Evolutionary conservation across 129 eudicot species (phyloP).

Genomic region (carrot (Daucus carota)): DNA sequence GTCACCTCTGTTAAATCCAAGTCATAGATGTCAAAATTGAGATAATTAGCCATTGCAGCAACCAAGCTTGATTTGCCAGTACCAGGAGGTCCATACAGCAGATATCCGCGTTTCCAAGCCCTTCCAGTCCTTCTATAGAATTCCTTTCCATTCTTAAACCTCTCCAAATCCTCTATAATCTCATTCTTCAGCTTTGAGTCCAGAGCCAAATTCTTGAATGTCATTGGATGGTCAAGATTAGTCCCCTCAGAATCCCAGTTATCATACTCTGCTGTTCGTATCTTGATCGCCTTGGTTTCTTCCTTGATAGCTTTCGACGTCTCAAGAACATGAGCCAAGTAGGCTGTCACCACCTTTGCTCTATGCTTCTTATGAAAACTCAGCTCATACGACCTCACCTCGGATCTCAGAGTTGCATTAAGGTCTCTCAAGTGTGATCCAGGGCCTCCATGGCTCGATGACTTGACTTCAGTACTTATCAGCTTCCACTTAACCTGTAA

Average conservation of each 20-base stretch:
- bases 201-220: constrained; percentile 41
- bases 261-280: constrained; percentile 24
- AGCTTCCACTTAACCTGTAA: constrained; percentile 36
- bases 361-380: constrained; percentile 34
- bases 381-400: constrained; percentile 26
- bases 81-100: constrained; percentile 43
- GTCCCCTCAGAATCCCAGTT: constrained; percentile 14
- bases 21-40: constrained; percentile 39
- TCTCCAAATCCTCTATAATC: constrained; percentile 32
- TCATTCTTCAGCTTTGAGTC: constrained; percentile 31
- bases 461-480: not conserved
- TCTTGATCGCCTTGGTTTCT: constrained; percentile 22
- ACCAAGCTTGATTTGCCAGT: constrained; percentile 50
- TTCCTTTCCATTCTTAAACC: constrained; percentile 29
- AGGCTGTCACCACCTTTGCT: constrained; percentile 25
- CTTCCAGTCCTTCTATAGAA: constrained; percentile 36
- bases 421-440: constrained; percentile 1
- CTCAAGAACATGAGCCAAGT: constrained; percentile 32
- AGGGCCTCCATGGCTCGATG: not conserved
- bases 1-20: constrained; percentile 24
- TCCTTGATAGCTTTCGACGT: constrained; percentile 19
- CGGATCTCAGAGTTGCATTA: constrained; percentile 12
- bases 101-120: constrained; percentile 49
- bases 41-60: constrained; percentile 40
- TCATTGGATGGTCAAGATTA: constrained; percentile 46